Conservation (phyloP, 805 yeast species). For the Cyberlindnera subsufficiens region DNA sequence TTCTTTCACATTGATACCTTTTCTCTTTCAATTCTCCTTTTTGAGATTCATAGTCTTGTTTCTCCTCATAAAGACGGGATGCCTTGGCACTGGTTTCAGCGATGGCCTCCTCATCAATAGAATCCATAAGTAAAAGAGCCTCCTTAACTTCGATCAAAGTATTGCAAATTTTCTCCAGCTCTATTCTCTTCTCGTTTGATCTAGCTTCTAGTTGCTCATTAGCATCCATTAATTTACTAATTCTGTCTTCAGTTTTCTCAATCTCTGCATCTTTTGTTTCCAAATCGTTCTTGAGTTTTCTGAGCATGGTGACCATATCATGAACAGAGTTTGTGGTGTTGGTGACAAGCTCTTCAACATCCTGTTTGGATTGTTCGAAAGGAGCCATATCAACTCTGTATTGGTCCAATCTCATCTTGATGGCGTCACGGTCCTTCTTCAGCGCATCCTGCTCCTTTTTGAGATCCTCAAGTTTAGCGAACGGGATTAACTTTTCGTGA, state of each 20-base stretch:
- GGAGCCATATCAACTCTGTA: constrained; percentile 21
- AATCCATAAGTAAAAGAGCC: constrained; percentile 1
- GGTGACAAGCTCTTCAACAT: constrained; percentile 22
- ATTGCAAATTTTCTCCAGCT: constrained; percentile 27
- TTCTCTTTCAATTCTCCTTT: constrained; percentile 38
- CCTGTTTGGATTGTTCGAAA: constrained; percentile 14
- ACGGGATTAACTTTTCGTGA: constrained; percentile 43
- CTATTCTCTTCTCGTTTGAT: constrained; percentile 26
- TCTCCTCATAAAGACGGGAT: constrained; percentile 24
- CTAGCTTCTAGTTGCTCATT: background rate
- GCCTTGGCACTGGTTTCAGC: constrained; percentile 11
- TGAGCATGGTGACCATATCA: constrained; percentile 20
- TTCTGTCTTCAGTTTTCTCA: constrained; percentile 19
- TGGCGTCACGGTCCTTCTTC: constrained; percentile 22
- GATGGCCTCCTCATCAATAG: constrained; percentile 4
- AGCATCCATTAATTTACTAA: background rate
- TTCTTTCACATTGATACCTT: constrained; percentile 28
- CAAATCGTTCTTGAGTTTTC: constrained; percentile 14
- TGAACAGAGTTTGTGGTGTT: constrained; percentile 23
- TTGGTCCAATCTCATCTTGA: constrained; percentile 23
- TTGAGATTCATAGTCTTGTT: constrained; percentile 30
- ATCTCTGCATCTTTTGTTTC: constrained; percentile 29
- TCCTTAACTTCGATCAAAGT: constrained; percentile 5
- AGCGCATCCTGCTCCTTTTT: constrained; percentile 12
- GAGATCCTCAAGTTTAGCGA: constrained; percentile 40